Evolutionary conservation across 345 rosid genomes (phyloP).

Genomic region (Salix suchowensis): DNA sequence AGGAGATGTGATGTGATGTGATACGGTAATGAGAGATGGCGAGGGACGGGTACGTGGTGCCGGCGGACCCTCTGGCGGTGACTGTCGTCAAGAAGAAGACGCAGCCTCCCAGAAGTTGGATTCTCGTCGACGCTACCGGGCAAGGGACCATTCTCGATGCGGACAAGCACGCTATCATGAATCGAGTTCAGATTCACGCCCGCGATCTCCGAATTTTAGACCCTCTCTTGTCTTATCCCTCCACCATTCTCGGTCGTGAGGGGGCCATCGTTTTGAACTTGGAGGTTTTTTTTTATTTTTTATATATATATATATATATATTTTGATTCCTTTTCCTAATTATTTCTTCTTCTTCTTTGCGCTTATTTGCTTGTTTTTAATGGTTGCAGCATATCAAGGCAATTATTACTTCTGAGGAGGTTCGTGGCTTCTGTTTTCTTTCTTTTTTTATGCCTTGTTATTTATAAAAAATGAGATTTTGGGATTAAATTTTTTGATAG

Average conservation of each 20-base stretch:
- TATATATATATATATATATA: too few relatives aligned
- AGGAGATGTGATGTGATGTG: constrained; percentile 9
- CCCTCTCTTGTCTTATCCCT: constrained; percentile 86
- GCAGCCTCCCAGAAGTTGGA: constrained; percentile 68
- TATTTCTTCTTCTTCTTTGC: neutral
- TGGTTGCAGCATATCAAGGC: constrained; percentile 85
- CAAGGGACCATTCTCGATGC: constrained; percentile 46
- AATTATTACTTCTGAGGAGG: constrained; percentile 91
- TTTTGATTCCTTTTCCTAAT: neutral
- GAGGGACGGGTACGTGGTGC: constrained; percentile 57
- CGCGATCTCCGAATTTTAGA: constrained; percentile 96
- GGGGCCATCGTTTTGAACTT: constrained; percentile 86
- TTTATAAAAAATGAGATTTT: neutral
- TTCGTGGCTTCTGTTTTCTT: constrained; percentile 23
- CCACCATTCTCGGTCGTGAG: constrained; percentile 97
- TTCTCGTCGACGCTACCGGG: constrained; percentile 49
- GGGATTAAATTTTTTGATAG: neutral
- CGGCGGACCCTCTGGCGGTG: constrained; percentile 55
- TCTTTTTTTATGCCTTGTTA: neutral
- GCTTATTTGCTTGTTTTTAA: neutral
- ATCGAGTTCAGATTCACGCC: constrained; percentile 92
- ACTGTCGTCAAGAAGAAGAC: constrained; percentile 55
- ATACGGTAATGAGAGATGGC: constrained; percentile 42
- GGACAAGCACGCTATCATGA: constrained; percentile 89
- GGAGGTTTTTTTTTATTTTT: too few relatives aligned